Conservation (phyloP, 164 flowering plant genomes). For the Protea cynaroides region DNA sequence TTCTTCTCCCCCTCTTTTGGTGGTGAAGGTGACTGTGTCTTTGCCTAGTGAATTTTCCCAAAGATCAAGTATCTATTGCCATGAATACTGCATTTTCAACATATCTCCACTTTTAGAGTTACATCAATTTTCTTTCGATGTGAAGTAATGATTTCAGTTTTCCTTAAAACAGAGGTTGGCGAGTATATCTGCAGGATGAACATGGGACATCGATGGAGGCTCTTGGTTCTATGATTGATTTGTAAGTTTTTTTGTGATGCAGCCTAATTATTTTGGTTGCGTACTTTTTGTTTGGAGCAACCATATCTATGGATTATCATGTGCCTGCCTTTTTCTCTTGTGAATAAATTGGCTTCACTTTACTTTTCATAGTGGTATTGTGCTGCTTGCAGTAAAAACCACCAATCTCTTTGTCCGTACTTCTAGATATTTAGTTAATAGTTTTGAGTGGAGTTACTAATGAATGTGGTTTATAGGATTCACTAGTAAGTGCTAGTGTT, state of each 20-base stretch:
- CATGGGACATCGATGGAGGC: constrained; percentile 75
- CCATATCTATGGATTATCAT: neutral
- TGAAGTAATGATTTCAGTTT: constrained; percentile 11
- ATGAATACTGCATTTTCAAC: neutral
- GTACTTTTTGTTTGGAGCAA: neutral
- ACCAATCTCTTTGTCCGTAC: neutral
- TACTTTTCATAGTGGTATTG: neutral
- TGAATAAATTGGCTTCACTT: neutral
- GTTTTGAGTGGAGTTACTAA: neutral
- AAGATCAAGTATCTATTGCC: neutral
- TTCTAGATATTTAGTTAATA: neutral
- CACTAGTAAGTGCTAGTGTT: no score
- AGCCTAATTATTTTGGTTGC: constrained; percentile 4
- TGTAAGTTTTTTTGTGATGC: constrained; percentile 30
- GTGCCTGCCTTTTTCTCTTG: neutral
- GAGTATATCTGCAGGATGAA: constrained; percentile 85
- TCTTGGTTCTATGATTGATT: constrained; percentile 44
- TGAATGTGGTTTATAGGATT: no score
- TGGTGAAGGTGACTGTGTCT: neutral
- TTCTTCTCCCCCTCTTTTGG: no score
- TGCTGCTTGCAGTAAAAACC: neutral
- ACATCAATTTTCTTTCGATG: neutral
- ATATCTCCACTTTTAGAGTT: neutral
- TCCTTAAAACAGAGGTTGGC: constrained; percentile 60
- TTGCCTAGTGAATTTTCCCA: neutral